Base-by-base conservation (phyloP, 192 early-diverging fungal species). In the Linnemannia hyalina region DNA sequence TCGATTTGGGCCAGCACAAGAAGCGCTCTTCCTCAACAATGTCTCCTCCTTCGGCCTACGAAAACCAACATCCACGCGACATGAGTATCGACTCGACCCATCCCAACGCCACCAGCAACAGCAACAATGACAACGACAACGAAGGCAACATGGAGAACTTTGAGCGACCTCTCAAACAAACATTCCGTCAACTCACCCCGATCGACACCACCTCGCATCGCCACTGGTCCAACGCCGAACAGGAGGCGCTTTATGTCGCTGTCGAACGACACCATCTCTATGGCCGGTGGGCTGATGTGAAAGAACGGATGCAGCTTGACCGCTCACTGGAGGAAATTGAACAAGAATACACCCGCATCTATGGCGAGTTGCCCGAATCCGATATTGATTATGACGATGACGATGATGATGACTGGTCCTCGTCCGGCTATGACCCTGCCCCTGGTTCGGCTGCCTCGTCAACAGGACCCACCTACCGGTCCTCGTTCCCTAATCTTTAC, bases 331-430 rank as follows among this genome's bases (percentile, higher is more conserved):
- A 70, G 15, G 84, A 86, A 68, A 86, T 86, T 80, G 84, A 76
- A 23, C 73, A 81, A 47, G 84, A 86, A 49, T 86, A 86, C 72
- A 81, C 74, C 72, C 84, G 80, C 0, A 76, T 86, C 42, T 86
- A 86, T 74, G 78, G 84, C 29, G 84, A 86, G 32, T 46, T 86
- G 35, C 57, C 70, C 0, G 84, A 81, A 36, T 77, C 78, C 18
- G 84, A 86, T 8, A 46, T 65, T 41, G 78, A 80, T 15, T 71
- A 80, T 20, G 52, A 79, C 29, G 69, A 79, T 42, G 63, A 77
- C 38, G 63, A 77, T 4, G 41, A 79, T 20, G 81, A 82, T 4
- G 57, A 70, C 16, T 76, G 75, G 81, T 35, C 68, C 4, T 70
- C 69, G 10, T 41, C 69, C 3, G 60, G 69, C 6, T 70, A n/a